These are phyloP conservation scores for Plasmodium vivax DNA, from an alignment of 169 alveolate genomes.

Conservation along the genomic window DNA sequence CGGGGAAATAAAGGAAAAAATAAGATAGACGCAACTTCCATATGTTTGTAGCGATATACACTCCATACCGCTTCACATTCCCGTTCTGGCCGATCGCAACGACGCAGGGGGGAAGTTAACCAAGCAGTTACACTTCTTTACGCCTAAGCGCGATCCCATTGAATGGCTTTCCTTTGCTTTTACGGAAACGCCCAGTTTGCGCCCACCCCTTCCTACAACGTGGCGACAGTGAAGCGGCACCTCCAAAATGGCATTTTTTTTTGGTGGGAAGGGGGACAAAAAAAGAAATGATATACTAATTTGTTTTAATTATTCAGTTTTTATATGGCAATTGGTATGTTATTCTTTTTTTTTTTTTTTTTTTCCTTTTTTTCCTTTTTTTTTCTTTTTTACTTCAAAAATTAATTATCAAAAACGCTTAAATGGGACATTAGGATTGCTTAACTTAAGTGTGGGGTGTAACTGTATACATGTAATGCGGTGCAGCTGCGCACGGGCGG, in stretches of 20 bases:
- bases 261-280: background rate
- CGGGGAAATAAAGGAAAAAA: background rate
- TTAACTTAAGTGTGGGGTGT: background rate
- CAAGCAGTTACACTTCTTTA: background rate
- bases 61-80: background rate
- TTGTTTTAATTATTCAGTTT: conserved; percentile 26
- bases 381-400: conserved; percentile 30
- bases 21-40: too few species aligned
- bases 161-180: background rate
- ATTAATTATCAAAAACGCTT: conserved; percentile 37
- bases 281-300: background rate
- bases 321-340: background rate
- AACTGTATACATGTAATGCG: background rate
- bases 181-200: background rate
- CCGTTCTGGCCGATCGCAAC: background rate
- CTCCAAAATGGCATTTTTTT: background rate
- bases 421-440: background rate
- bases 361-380: background rate
- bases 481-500: background rate
- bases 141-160: background rate
- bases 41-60: background rate
- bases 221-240: background rate
- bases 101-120: background rate
- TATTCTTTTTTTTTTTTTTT: background rate
- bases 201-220: background rate